Base-by-base conservation (phyloP, 306 rosid species). In the Arachis hypogaea region DNA sequence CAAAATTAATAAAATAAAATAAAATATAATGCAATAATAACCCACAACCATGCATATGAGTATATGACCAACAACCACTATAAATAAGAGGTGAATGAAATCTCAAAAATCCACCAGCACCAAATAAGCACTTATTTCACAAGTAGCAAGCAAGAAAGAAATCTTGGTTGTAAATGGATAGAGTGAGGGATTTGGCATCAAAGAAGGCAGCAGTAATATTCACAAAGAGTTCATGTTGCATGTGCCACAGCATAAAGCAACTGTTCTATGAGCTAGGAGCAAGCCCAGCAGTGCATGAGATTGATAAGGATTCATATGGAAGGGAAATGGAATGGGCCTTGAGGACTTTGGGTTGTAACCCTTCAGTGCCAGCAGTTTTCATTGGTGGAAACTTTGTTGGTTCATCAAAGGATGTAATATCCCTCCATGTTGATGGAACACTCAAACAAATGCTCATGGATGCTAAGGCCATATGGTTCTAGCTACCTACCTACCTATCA, bases 401-500 rank as follows among this genome's bases (percentile, higher is more conserved):
- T 16, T 90, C 98, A 3, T 87, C 99, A 11, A 92, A 88, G 75
- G 99, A 95, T 75, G 83, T 95, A 56, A 92, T 95, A 55, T 92
- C 99, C 29, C 95, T 88, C 59, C 99, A 95, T 71, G 93, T 95
- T 72, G 92, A 95, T 78, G 99, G 98, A 5, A 79, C 93, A 73
- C 93, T 95, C 51, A 95, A 92, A 55, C 97, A 92, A 88, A 78
- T 87, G 93, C 96, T 95, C 74, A 90, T 84, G 9, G 98, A 92
- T 71, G 99, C 99, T 10, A 88, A 72, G 71, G 99, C 99, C 73
- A 95, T 95, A 66, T 95, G 99, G 99, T 90, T 95, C 77, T 95
- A 87, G 84, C 46, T 14, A 40, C 30, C 38, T 33, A 62, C 59
- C 5, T 7, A 59, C 60, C 29, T 3, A 58, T 63, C 69, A 58